A percentile compares a stretch with the other conserved stretches of the same genome.
phyloP scores from a whole-genome alignment of 202 grass and related monocot species.

The Saccharum hybrid region DNA sequence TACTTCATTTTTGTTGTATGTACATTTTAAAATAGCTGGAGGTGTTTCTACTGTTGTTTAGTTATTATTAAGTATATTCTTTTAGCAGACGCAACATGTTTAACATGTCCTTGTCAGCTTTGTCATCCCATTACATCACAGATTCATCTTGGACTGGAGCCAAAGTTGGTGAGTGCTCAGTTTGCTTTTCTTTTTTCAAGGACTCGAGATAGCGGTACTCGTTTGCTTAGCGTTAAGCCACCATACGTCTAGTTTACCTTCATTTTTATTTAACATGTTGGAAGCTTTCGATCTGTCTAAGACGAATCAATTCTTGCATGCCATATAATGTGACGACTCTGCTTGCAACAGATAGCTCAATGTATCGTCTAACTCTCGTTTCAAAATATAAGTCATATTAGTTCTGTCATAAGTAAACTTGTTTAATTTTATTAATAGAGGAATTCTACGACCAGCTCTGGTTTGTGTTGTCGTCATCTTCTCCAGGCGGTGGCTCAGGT shows the following conservation, averaged over 20 bases:
- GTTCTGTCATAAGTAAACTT: background rate
- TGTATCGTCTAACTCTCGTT: background rate
- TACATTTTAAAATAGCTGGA: slow-evolving; percentile 6
- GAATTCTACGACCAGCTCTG: background rate
- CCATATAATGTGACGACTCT: background rate
- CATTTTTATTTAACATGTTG: background rate
- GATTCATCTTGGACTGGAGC: background rate
- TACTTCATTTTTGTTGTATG: slow-evolving; percentile 12
- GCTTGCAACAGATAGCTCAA: background rate
- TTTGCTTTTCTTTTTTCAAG: background rate
- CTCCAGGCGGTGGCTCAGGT: too few relatives aligned
- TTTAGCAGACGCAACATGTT: background rate
- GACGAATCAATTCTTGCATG: background rate
- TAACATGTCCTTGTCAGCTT: background rate
- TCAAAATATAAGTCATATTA: background rate
- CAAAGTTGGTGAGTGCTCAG: background rate
- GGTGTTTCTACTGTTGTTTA: background rate
- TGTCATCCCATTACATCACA: background rate
- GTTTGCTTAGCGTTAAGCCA: background rate
- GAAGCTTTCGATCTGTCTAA: background rate
- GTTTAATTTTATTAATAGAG: background rate
- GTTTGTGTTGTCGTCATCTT: background rate
- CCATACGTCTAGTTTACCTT: background rate
- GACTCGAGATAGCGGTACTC: background rate
- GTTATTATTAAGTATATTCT: background rate